Base-by-base conservation (phyloP, 306 rosid species). In the Biancaea sappan region DNA sequence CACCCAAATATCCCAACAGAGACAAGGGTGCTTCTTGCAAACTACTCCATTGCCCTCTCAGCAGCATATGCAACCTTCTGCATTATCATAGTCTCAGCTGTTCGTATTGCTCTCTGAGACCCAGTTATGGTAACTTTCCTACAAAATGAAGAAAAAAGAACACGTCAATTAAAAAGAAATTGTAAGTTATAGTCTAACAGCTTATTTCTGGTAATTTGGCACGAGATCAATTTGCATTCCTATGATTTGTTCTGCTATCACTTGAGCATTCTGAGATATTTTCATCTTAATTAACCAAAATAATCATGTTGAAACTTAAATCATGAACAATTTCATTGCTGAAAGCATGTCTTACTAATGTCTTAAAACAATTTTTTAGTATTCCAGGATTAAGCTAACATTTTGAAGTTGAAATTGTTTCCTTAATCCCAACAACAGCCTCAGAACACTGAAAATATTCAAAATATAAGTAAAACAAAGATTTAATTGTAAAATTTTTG, bases 81-180 rank as follows among this genome's bases (percentile, higher is more conserved):
- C 93, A 88, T 48, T 80, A 94, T 92, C 98, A 94, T 94, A 43
- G 89, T 63, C 78, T 94, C 97, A 2, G 99, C 99, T 0, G 90
- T 57, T 21, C 83, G 89, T n/a, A 94, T 87, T 10, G 99, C 87
- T 80, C 97, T 86, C 86, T 90, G 98, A 5, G 99, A 81, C 62
- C 99, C 99, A 7, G 91, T 90, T 73, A 94, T 92, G 50, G 96
- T 92, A 53, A 94, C 98, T 85, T 94, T 94, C 96, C 99, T 94
- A 87, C 53, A 79, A n/a, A 71, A 68, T 51, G 66, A 34, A 58
- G 72, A 67, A 64, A 66, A 63, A 65, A 15, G 4, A 31, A 7
- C 66, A 46, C 51, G 8, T 37, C 13, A 52, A 26, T n/a, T n/a
- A n/a, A n/a, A n/a, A n/a, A n/a, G n/a, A n/a, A n/a, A n/a, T n/a